Evolutionary conservation across 2,329 filamentous ascomycete genomes (phyloP).

Genomic region (Thermoascus crustaceus): DNA sequence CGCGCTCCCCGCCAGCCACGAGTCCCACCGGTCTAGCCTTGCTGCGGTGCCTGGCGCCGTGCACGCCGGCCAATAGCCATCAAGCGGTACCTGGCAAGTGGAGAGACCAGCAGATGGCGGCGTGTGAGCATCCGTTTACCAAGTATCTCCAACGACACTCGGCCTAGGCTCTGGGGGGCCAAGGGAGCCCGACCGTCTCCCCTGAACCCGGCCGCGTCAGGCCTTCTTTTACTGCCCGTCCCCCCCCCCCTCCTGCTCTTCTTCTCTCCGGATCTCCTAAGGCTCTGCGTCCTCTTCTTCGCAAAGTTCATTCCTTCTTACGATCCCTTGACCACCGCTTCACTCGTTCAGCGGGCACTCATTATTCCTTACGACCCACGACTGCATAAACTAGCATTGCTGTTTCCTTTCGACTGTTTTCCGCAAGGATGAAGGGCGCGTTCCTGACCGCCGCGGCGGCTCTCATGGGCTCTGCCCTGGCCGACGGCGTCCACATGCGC

Average conservation of each 20-base stretch:
- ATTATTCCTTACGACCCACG: conserved; percentile 46
- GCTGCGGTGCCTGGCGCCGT: not conserved
- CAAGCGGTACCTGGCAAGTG: not conserved
- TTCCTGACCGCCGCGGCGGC: conserved; percentile 54
- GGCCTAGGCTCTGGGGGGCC: not conserved
- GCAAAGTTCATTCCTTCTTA: conserved; percentile 6
- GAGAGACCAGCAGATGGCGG: not conserved
- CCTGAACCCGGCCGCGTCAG: not conserved
- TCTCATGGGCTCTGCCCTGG: conserved; percentile 43
- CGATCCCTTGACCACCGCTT: conserved; percentile 25
- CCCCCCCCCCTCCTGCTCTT: conserved; percentile 2
- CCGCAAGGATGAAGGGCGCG: conserved; percentile 64
- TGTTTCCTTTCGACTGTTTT: conserved; percentile 6
- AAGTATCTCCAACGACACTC: not conserved
- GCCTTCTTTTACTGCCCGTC: not conserved
- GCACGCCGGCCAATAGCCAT: not conserved
- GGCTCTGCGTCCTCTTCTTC: conserved; percentile 1
- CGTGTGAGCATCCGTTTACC: not conserved
- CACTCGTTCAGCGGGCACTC: conserved; percentile 73
- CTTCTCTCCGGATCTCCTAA: conserved; percentile 5
- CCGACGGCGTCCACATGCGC: conserved; percentile 51
- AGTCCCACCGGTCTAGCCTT: not conserved
- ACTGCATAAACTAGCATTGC: conserved; percentile 18
- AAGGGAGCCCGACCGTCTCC: conserved; percentile 1
- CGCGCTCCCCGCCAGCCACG: no score